Evolutionary conservation across 352 stramenopile species (phyloP).

Genomic region (Pythium brachiatum): DNA sequence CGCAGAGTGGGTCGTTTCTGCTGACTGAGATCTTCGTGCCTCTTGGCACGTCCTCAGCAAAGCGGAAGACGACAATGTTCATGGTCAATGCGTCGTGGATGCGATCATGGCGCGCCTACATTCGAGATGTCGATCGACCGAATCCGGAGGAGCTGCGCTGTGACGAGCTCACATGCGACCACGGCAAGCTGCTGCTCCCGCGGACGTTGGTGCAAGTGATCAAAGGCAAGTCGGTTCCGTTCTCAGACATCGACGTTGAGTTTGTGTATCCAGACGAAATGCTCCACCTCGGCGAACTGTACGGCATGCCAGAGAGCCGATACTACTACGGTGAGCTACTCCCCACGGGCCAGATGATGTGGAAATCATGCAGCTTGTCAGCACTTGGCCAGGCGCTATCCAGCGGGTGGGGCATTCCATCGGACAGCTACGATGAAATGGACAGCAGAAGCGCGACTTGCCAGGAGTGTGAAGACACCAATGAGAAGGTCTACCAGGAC

Average conservation of each 20-base stretch:
- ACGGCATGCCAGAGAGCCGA: conserved; percentile 40
- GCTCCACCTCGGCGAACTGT: conserved; percentile 49
- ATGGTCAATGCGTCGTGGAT: conserved; percentile 61
- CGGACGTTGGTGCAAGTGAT: conserved; percentile 41
- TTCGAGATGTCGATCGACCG: conserved; percentile 59
- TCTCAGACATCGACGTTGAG: conserved; percentile 48
- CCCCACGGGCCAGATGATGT: conserved; percentile 30
- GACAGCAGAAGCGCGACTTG: conserved; percentile 39
- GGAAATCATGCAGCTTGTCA: conserved; percentile 45
- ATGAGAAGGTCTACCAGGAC: conserved; percentile 38
- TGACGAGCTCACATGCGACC: conserved; percentile 41
- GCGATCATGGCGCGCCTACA: conserved; percentile 62
- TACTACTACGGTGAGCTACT: conserved; percentile 51
- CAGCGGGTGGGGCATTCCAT: conserved; percentile 17
- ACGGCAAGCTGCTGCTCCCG: conserved; percentile 56
- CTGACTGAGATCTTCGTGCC: conserved; percentile 45
- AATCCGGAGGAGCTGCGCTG: conserved; percentile 32
- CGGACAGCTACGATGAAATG: conserved; percentile 30
- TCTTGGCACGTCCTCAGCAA: conserved; percentile 1
- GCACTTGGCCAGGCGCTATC: conserved; percentile 30
- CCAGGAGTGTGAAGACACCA: conserved; percentile 45
- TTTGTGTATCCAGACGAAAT: conserved; percentile 65
- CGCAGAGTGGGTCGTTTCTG: conserved; percentile 31
- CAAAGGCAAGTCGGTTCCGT: conserved; percentile 40
- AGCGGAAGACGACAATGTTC: conserved; percentile 41